phyloP scores from a whole-genome alignment of 305 asterid genomes.

The Monarda citriodora region DNA sequence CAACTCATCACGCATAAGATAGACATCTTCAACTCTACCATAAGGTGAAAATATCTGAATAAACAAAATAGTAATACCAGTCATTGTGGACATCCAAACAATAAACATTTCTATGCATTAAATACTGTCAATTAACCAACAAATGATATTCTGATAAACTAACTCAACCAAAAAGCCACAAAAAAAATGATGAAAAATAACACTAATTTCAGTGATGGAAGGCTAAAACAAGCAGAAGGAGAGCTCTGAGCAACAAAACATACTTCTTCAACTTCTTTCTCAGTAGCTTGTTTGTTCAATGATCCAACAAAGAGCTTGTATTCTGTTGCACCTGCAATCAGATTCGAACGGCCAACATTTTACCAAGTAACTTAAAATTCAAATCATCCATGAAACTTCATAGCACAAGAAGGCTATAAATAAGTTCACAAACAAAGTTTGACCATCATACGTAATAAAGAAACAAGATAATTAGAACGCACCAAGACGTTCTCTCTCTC shows the following conservation, averaged over 20 bases:
- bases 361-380: conserved; percentile 8
- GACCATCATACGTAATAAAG: conserved; percentile 10
- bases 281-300: conserved; percentile 89
- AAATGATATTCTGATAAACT: conserved; percentile 13
- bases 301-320: conserved; percentile 96
- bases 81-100: conserved; percentile 18
- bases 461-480: conserved; percentile 21
- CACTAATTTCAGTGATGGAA: not conserved
- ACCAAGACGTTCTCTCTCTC: conserved; percentile 99
- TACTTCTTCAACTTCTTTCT: conserved; percentile 98
- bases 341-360: conserved; percentile 19
- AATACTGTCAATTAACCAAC: conserved; percentile 12
- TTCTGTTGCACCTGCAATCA: conserved; percentile 80
- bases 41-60: conserved; percentile 85
- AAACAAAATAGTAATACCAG: conserved; percentile 19
- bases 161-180: conserved; percentile 1
- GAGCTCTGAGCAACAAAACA: conserved; percentile 24
- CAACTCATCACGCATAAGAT: conserved; percentile 99
- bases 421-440: conserved; percentile 11
- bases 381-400: conserved; percentile 8
- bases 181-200: not conserved
- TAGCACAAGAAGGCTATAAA: conserved; percentile 2
- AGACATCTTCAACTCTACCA: conserved; percentile 98
- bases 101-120: conserved; percentile 2
- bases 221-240: conserved; percentile 12